Conservation (phyloP, 2,329 filamentous ascomycete species). For the Truncatella angustata region DNA sequence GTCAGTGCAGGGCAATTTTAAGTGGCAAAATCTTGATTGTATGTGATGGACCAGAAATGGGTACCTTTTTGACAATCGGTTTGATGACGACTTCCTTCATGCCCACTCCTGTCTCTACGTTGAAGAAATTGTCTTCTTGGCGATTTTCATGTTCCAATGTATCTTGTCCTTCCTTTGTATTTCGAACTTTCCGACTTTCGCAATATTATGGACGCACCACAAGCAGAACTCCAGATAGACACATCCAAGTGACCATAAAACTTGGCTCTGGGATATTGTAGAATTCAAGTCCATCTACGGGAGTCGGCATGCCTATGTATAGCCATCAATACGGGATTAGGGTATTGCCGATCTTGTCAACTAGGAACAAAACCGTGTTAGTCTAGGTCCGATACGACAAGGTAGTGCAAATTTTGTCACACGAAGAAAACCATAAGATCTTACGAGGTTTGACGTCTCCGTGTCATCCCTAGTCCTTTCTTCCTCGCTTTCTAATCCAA, state of each 20-base stretch:
- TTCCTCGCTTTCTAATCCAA: not conserved
- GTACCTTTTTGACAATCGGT: not conserved
- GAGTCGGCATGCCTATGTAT: slow-evolving; percentile 12
- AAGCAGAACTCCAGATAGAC: slow-evolving; percentile 22
- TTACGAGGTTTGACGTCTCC: slow-evolving; percentile 21
- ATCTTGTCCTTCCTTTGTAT: not conserved
- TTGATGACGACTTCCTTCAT: not conserved
- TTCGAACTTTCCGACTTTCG: not conserved
- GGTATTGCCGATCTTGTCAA: not conserved
- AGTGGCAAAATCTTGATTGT: no score
- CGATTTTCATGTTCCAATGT: not conserved
- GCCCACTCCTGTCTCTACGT: not conserved
- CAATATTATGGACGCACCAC: slow-evolving; percentile 14
- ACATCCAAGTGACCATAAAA: slow-evolving; percentile 27
- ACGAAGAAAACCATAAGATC: slow-evolving; percentile 20
- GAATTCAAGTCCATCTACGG: slow-evolving; percentile 17
- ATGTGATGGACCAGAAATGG: no score
- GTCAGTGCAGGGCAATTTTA: no score
- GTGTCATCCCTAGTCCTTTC: not conserved
- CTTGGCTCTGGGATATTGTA: slow-evolving; percentile 17
- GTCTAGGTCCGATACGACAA: slow-evolving; percentile 23
- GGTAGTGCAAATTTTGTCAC: slow-evolving; percentile 1
- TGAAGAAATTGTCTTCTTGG: not conserved
- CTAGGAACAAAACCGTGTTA: slow-evolving; percentile 13
- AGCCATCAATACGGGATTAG: not conserved